phyloP scores from a whole-genome alignment of 768 basidiomycete genomes.

The Boletellus sp. region DNA sequence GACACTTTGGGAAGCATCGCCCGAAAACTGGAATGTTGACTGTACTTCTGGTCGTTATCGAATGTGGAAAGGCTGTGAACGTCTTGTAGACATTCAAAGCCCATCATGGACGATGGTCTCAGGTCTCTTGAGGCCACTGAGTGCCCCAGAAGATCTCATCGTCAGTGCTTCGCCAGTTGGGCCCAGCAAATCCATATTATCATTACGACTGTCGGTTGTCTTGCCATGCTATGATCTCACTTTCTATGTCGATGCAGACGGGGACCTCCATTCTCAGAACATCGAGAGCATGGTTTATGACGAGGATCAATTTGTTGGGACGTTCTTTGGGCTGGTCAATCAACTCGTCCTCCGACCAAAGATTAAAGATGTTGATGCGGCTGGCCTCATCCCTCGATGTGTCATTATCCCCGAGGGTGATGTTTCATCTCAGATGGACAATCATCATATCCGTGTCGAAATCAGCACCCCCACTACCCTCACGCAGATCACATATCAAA shows the following conservation, averaged over 20 bases:
- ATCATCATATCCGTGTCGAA: conserved; percentile 12
- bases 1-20: conserved; percentile 21
- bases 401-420: conserved; percentile 40
- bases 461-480: background rate
- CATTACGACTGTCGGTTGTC: conserved; percentile 23
- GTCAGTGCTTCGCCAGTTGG: conserved; percentile 8
- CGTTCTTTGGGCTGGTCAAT: conserved; percentile 41
- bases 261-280: conserved; percentile 38
- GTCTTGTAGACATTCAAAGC: conserved; percentile 29
- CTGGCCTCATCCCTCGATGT: background rate
- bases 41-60: conserved; percentile 5
- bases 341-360: conserved; percentile 39
- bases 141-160: conserved; percentile 17
- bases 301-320: conserved; percentile 37
- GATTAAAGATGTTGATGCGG: background rate
- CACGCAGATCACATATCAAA: conserved; percentile 14
- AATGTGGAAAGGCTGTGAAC: conserved; percentile 2
- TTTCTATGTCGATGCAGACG: conserved; percentile 35
- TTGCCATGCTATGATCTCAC: conserved; percentile 40
- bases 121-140: conserved; percentile 17
- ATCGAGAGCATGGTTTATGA: conserved; percentile 42
- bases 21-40: conserved; percentile 25
- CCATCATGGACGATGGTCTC: conserved; percentile 27
- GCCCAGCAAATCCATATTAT: background rate
- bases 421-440: conserved; percentile 27